A percentile compares a stretch with the other conserved stretches of the same genome.
phyloP scores from a whole-genome alignment of 1,284 basidiomycete genomes.

The Irpex rosettiformis region DNA sequence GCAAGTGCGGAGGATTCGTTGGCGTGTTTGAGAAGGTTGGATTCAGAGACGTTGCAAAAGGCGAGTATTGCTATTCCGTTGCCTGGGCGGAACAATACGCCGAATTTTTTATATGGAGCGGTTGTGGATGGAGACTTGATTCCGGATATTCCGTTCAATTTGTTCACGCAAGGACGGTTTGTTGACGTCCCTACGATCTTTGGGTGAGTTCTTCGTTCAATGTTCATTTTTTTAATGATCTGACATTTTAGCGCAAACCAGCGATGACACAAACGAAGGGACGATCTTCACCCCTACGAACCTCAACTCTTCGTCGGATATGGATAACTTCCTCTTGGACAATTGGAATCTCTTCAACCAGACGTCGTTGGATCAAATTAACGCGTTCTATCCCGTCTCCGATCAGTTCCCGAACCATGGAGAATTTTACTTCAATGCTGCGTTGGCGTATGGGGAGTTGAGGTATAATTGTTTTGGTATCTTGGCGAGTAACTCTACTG shows the following conservation, averaged over 20 bases:
- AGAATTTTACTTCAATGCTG: neutral
- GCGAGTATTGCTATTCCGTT: neutral
- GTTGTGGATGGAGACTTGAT: neutral
- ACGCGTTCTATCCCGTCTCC: neutral
- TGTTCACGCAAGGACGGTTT: neutral
- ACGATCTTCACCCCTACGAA: neutral
- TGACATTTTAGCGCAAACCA: no score
- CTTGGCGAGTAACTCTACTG: neutral
- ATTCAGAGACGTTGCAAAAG: neutral
- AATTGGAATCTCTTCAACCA: neutral
- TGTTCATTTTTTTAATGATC: neutral
- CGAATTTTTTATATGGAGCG: neutral
- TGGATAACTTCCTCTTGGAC: conserved; percentile 1
- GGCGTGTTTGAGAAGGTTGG: conserved; percentile 32
- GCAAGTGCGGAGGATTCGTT: conserved; percentile 29
- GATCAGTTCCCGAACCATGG: neutral
- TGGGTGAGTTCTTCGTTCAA: neutral
- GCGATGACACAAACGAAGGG: neutral
- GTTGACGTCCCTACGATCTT: neutral
- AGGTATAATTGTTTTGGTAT: neutral
- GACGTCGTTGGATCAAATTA: neutral
- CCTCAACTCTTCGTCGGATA: neutral
- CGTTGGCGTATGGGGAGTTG: neutral
- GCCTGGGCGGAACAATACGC: neutral
- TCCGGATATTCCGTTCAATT: neutral